phyloP scores from a whole-genome alignment of 2,329 filamentous ascomycete genomes.

The Diaporthe sp. region DNA sequence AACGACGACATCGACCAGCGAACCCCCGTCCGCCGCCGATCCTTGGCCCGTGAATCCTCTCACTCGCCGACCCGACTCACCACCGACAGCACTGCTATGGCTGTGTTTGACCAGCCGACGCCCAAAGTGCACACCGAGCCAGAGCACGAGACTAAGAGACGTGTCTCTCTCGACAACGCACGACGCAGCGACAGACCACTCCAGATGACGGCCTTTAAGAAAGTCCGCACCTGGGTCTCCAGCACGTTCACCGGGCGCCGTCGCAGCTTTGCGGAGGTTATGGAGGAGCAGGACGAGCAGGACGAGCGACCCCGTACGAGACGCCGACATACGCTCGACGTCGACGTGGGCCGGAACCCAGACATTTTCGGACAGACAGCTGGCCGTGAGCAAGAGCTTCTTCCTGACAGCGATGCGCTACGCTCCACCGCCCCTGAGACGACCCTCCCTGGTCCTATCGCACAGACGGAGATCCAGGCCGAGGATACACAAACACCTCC shows the following conservation, averaged over 20 bases:
- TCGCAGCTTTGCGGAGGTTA: constrained; percentile 45
- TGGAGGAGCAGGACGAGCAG: neutral
- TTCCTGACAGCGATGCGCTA: neutral
- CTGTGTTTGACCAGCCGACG: constrained; percentile 49
- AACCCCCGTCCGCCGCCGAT: neutral
- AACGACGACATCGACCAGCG: neutral
- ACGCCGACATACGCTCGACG: constrained; percentile 47
- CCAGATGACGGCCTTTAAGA: constrained; percentile 37
- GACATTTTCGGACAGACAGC: constrained; percentile 51
- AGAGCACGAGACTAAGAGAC: constrained; percentile 48
- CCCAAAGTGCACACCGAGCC: constrained; percentile 44
- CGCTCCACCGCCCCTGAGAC: neutral
- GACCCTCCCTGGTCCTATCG: neutral
- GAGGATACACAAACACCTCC: neutral
- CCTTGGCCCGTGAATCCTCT: neutral
- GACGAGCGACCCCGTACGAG: constrained; percentile 31
- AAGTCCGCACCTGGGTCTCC: constrained; percentile 18
- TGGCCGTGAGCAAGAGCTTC: too few relatives aligned
- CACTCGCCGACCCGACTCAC: neutral
- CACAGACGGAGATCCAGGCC: neutral
- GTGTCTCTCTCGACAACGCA: constrained; percentile 48
- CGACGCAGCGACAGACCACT: constrained; percentile 48
- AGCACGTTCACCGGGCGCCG: constrained; percentile 45
- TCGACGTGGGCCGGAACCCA: constrained; percentile 51
- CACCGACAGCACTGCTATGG: neutral